Conservation (phyloP, 306 rosid genomes). For the Argentina anserina region DNA sequence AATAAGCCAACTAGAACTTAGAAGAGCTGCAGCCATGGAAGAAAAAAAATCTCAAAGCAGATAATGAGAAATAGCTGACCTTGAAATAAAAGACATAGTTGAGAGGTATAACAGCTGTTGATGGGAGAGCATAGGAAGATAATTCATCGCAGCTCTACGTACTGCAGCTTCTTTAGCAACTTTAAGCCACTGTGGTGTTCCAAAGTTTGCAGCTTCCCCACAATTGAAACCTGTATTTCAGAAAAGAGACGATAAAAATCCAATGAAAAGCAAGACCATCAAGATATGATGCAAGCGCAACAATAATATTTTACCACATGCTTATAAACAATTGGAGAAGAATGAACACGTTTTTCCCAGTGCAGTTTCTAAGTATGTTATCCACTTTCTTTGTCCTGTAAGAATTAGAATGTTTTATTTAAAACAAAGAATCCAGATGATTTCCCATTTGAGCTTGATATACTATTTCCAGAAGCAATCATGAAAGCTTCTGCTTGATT, state of each 20-base stretch:
- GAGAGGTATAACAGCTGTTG: conserved; percentile 93
- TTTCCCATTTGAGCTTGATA: background rate
- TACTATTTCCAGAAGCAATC: background rate
- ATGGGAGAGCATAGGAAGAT: conserved; percentile 99
- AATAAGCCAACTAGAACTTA: background rate
- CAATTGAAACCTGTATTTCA: conserved; percentile 78
- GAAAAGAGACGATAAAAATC: conserved; percentile 12
- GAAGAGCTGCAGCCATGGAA: background rate
- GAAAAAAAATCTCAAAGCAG: background rate
- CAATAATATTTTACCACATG: background rate
- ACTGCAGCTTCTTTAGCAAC: conserved; percentile 98
- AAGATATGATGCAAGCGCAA: background rate
- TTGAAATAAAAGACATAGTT: conserved; percentile 91
- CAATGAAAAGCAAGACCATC: conserved; percentile 2
- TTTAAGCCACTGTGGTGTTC: conserved; percentile 92
- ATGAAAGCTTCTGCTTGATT: background rate
- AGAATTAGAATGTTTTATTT: background rate
- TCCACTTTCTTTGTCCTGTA: background rate
- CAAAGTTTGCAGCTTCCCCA: conserved; percentile 99
- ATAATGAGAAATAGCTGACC: conserved; percentile 37
- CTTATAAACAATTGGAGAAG: background rate
- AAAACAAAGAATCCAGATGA: background rate
- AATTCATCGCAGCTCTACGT: conserved; percentile 98
- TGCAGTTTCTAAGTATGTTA: background rate
- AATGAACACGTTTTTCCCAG: background rate